These are phyloP conservation scores for Chrysosphaeria jannelii DNA, from an alignment of 2,329 filamentous ascomycete species.

Conservation along the genomic window DNA sequence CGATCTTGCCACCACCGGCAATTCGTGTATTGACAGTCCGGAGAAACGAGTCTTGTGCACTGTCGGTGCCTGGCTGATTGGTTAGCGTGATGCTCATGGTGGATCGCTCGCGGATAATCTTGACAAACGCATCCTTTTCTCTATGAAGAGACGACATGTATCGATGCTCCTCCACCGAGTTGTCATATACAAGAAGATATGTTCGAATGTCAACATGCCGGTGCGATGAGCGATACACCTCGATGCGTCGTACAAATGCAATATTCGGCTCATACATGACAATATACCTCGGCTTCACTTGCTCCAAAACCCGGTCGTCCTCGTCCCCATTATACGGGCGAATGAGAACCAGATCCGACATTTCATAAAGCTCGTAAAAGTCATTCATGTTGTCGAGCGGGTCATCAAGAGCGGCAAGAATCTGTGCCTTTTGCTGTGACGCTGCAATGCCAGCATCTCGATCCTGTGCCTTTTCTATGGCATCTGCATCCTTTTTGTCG, in stretches of 20 bases:
- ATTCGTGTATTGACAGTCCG: conserved; percentile 92
- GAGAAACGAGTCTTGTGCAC: conserved; percentile 64
- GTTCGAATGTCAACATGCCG: conserved; percentile 66
- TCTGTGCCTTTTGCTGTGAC: conserved; percentile 35
- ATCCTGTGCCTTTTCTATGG: conserved; percentile 23
- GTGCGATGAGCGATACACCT: conserved; percentile 89
- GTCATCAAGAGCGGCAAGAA: conserved; percentile 28
- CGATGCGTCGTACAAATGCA: conserved; percentile 75
- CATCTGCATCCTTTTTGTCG: conserved; percentile 22
- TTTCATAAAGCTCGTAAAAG: conserved; percentile 73
- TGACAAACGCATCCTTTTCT: conserved; percentile 90
- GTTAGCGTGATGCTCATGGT: conserved; percentile 76
- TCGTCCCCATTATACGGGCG: conserved; percentile 89
- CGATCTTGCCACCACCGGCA: conserved; percentile 63
- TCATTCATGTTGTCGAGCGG: conserved; percentile 76
- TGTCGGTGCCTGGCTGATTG: conserved; percentile 33
- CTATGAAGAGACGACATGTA: conserved; percentile 73
- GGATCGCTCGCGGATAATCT: conserved; percentile 76
- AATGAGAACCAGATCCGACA: conserved; percentile 62
- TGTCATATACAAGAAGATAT: conserved; percentile 90
- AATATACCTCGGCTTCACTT: conserved; percentile 75
- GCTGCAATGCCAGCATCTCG: conserved; percentile 4
- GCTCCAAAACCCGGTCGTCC: conserved; percentile 88
- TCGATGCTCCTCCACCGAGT: conserved; percentile 81
- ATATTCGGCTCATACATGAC: conserved; percentile 97